Conservation (phyloP, 1,284 basidiomycete species). For the Calocybe gambosa region DNA sequence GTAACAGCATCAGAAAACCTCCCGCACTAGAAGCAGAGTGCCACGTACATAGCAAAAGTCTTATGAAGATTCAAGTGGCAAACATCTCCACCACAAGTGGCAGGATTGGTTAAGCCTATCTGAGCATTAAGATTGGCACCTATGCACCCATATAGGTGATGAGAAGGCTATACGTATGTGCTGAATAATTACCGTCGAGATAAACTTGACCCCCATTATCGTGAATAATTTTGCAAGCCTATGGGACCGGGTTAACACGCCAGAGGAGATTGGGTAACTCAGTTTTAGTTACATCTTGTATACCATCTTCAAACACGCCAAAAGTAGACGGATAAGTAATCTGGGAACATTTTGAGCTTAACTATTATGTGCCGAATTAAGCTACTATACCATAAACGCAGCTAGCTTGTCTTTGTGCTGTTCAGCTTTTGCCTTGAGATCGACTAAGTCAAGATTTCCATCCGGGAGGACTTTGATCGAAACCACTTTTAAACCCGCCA, state of each 20-base stretch:
- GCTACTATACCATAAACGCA: slow-evolving; percentile 95
- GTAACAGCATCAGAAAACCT: slow-evolving; percentile 11
- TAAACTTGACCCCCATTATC: slow-evolving; percentile 97
- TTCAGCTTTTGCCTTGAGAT: slow-evolving; percentile 84
- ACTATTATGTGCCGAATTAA: slow-evolving; percentile 16
- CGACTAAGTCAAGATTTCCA: slow-evolving; percentile 85
- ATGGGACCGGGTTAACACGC: background rate
- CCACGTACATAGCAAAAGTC: slow-evolving; percentile 79
- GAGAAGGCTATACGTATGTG: background rate
- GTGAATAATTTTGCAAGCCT: slow-evolving; percentile 92
- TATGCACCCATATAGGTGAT: slow-evolving; percentile 17
- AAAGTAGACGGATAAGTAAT: slow-evolving; percentile 95
- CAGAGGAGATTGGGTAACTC: background rate
- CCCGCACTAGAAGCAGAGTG: background rate
- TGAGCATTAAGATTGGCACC: slow-evolving; percentile 95
- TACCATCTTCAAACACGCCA: slow-evolving; percentile 93
- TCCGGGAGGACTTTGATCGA: slow-evolving; percentile 85
- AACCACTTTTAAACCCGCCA: slow-evolving; percentile 97
- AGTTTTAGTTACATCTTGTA: slow-evolving; percentile 54
- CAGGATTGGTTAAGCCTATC: slow-evolving; percentile 93
- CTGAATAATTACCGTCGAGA: slow-evolving; percentile 62
- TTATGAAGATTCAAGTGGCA: slow-evolving; percentile 99
- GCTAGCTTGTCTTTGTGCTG: slow-evolving; percentile 90
- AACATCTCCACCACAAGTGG: slow-evolving; percentile 93
- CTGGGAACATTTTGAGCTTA: slow-evolving; percentile 28